These are phyloP conservation scores for Stemphylium lycopersici DNA, from an alignment of 2,329 filamentous ascomycete species.

Conservation along the genomic window DNA sequence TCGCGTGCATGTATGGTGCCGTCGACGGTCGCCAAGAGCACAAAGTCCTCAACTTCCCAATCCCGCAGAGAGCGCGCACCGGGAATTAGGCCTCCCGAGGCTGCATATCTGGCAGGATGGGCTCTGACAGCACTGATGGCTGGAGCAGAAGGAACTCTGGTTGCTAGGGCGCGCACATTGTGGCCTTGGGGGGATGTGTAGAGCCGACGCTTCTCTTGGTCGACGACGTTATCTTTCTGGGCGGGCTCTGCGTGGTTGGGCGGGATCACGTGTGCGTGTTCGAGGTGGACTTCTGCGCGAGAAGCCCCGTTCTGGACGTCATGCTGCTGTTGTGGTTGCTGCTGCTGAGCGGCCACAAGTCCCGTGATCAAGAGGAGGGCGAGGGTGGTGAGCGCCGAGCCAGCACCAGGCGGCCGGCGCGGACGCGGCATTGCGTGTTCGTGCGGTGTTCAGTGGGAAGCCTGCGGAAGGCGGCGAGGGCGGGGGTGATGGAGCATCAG, in stretches of 20 bases:
- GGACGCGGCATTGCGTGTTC: constrained; percentile 44
- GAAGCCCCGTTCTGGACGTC: constrained; percentile 32
- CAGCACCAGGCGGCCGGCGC: constrained; percentile 49
- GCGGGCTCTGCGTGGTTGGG: constrained; percentile 9
- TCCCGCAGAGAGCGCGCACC: constrained; percentile 95
- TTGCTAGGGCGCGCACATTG: constrained; percentile 94
- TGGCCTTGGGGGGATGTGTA: constrained; percentile 44
- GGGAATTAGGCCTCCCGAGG: constrained; percentile 60
- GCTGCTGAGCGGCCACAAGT: constrained; percentile 51
- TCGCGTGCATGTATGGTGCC: constrained; percentile 92
- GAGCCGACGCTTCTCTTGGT: constrained; percentile 29
- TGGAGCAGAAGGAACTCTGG: constrained; percentile 79
- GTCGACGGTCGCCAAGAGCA: constrained; percentile 99
- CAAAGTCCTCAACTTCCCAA: constrained; percentile 99
- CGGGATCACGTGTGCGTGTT: constrained; percentile 24
- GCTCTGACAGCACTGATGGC: constrained; percentile 88
- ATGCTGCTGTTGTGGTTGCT: constrained; percentile 39
- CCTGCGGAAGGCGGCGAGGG: constrained; percentile 38
- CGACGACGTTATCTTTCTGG: constrained; percentile 21
- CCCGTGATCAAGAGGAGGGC: constrained; percentile 46
- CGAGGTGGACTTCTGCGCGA: constrained; percentile 34
- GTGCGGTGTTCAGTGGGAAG: constrained; percentile 32
- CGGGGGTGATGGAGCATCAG: constrained; percentile 43
- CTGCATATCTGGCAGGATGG: constrained; percentile 71
- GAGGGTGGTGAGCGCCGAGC: constrained; percentile 45